These are phyloP conservation scores for Taxillus chinensis DNA, from an alignment of 164 flowering plant genomes.

Conservation along the genomic window DNA sequence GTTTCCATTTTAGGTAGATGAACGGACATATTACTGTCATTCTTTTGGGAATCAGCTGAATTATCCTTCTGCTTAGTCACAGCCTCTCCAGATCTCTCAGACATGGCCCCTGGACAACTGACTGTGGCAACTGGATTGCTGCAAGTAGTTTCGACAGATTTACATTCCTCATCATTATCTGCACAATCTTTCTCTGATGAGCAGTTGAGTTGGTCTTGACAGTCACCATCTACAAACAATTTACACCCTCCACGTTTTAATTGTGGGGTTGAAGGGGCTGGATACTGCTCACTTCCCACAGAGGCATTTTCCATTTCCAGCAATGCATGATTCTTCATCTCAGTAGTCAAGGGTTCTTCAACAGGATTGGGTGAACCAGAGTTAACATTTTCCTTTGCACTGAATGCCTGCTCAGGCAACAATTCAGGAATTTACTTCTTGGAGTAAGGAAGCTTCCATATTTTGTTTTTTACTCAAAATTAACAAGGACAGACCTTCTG, in stretches of 20 bases:
- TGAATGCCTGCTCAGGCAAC: constrained; percentile 55
- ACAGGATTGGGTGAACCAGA: constrained; percentile 45
- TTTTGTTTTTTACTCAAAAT: too few relatives aligned
- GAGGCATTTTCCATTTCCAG: constrained; percentile 16
- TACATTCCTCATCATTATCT: constrained; percentile 49
- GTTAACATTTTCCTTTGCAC: constrained; percentile 30
- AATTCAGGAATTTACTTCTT: background rate
- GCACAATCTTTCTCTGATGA: constrained; percentile 37
- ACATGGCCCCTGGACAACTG: constrained; percentile 8
- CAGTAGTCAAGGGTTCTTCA: constrained; percentile 16
- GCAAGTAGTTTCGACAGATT: constrained; percentile 81
- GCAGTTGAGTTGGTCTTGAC: constrained; percentile 43
- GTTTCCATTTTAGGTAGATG: constrained; percentile 14
- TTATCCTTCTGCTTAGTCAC: constrained; percentile 42
- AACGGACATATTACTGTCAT: constrained; percentile 12
- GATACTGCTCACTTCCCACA: constrained; percentile 41
- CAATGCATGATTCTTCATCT: constrained; percentile 3
- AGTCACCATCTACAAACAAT: constrained; percentile 41
- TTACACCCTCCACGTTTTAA: constrained; percentile 39
- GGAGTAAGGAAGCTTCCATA: too few relatives aligned
- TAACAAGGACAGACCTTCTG: constrained; percentile 50
- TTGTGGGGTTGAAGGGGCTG: constrained; percentile 88
- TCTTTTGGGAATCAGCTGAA: constrained; percentile 24
- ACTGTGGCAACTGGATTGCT: constrained; percentile 20
- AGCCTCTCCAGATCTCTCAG: constrained; percentile 13